Conservation (phyloP, 2,329 filamentous ascomycete species). For the Calonectria henricotiae region DNA sequence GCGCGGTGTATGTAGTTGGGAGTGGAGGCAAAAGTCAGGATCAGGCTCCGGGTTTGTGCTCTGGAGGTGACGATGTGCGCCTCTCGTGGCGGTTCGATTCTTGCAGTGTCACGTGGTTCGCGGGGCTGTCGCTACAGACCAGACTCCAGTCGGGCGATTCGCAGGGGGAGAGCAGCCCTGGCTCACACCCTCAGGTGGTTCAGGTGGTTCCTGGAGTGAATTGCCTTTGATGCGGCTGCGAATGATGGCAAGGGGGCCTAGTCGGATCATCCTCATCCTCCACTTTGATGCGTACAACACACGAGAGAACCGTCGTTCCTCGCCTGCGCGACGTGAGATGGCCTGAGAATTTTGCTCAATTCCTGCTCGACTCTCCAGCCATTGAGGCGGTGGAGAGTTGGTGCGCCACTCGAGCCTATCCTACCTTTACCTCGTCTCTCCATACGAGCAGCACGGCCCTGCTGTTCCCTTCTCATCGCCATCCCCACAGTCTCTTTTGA, state of each 20-base stretch:
- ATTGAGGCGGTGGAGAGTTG: not conserved
- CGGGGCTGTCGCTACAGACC: constrained; percentile 50
- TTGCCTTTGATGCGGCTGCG: constrained; percentile 24
- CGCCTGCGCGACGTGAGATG: not conserved
- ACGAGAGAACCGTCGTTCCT: not conserved
- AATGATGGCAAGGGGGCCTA: constrained; percentile 24
- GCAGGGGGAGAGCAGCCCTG: constrained; percentile 10
- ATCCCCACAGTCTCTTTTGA: constrained; percentile 19
- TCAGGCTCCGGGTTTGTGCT: constrained; percentile 51
- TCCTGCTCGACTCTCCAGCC: not conserved
- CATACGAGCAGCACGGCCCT: constrained; percentile 16
- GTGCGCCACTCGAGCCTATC: constrained; percentile 1
- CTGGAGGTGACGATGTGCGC: constrained; percentile 55
- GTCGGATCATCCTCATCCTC: constrained; percentile 22
- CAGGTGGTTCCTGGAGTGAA: constrained; percentile 27
- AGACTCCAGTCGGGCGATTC: constrained; percentile 25
- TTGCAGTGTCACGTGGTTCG: constrained; percentile 56
- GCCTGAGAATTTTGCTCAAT: constrained; percentile 4
- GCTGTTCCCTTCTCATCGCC: constrained; percentile 9
- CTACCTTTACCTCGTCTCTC: constrained; percentile 8
- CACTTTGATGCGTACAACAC: constrained; percentile 9
- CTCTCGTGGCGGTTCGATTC: constrained; percentile 48
- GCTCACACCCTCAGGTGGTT: constrained; percentile 12
- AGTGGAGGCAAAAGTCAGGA: constrained; percentile 45
- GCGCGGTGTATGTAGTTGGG: constrained; percentile 42